Percentiles rank a stretch among this genome's conserved stretches.
Evolutionary conservation across 2,329 filamentous ascomycete species (phyloP).

Genomic region (Fusarium penzigii): DNA sequence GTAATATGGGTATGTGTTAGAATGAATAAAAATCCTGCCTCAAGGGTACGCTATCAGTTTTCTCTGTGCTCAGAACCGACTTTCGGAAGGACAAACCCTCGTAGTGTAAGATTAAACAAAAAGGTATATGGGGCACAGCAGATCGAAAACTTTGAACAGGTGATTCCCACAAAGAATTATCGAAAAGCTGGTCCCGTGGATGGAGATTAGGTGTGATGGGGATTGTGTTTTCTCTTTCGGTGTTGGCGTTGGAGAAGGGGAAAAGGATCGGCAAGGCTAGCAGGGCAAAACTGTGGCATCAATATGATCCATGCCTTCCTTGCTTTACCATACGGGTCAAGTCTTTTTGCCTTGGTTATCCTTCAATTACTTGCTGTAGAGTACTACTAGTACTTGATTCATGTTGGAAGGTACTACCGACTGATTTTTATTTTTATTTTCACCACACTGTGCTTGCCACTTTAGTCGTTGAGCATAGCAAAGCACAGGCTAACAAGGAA

Average conservation of each 20-base stretch:
- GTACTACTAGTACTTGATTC: too few relatives aligned
- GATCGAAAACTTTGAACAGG: too few relatives aligned
- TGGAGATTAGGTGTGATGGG: background rate
- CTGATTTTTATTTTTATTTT: background rate
- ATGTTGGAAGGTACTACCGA: too few relatives aligned
- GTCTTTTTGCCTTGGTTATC: too few relatives aligned
- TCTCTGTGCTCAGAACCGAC: too few relatives aligned
- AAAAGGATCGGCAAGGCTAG: constrained; percentile 20
- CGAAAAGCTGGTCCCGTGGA: background rate
- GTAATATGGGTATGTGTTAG: too few relatives aligned
- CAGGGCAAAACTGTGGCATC: constrained; percentile 1
- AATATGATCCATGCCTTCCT: background rate
- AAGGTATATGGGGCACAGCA: too few relatives aligned
- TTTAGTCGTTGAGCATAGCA: background rate
- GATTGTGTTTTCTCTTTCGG: constrained; percentile 12
- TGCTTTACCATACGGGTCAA: background rate
- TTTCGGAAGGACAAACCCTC: too few relatives aligned
- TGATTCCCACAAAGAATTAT: background rate
- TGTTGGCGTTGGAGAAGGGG: constrained; percentile 4
- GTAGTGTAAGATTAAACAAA: too few relatives aligned
- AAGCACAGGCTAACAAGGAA: background rate
- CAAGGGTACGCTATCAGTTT: too few relatives aligned
- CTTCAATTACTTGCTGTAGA: too few relatives aligned
- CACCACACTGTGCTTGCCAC: constrained; percentile 2
- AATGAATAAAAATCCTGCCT: too few relatives aligned